A percentile compares a stretch with the other conserved stretches of the same genome.
Evolutionary conservation across 1,284 basidiomycete genomes (phyloP).

Genomic region (Crepidotus sp.): DNA sequence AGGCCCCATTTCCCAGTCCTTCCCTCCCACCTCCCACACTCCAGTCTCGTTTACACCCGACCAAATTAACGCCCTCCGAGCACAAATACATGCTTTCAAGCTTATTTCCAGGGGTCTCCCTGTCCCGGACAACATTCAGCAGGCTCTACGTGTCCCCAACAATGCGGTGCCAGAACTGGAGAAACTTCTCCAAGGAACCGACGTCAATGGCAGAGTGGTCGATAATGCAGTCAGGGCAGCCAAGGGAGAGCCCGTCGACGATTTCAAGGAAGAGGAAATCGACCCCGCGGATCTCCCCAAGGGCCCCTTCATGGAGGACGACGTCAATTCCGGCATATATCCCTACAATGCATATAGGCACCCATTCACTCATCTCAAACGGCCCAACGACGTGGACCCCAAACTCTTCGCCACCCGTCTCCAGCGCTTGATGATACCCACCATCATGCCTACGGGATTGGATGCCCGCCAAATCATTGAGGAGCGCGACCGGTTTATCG

Average conservation of each 20-base stretch:
- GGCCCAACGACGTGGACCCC: slow-evolving; percentile 51
- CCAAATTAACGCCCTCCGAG: slow-evolving; percentile 78
- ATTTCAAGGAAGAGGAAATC: slow-evolving; percentile 38
- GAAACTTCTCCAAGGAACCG: slow-evolving; percentile 49
- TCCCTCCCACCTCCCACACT: slow-evolving; percentile 36
- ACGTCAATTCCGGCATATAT: slow-evolving; percentile 76
- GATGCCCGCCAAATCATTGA: slow-evolving; percentile 88
- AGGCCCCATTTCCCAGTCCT: slow-evolving; percentile 29
- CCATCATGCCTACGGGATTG: slow-evolving; percentile 86
- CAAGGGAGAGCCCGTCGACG: slow-evolving; percentile 46
- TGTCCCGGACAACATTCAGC: slow-evolving; percentile 73
- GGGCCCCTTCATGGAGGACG: slow-evolving; percentile 70
- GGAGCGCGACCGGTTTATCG: slow-evolving; percentile 87
- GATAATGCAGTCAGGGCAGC: slow-evolving; percentile 75
- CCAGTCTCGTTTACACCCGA: slow-evolving; percentile 77
- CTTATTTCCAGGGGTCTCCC: slow-evolving; percentile 73
- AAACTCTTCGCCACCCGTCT: slow-evolving; percentile 59
- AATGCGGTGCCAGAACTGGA: slow-evolving; percentile 54
- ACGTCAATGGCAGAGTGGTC: slow-evolving; percentile 55
- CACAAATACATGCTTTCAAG: slow-evolving; percentile 89
- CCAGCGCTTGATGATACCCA: slow-evolving; percentile 80
- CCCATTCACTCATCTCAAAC: slow-evolving; percentile 73
- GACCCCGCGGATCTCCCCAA: slow-evolving; percentile 51
- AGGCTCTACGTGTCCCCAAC: slow-evolving; percentile 63
- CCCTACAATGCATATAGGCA: slow-evolving; percentile 94